A percentile compares a stretch with the other conserved stretches of the same genome.
phyloP scores from a whole-genome alignment of 106 monocot species.

The Alisma plantagoaquatica region DNA sequence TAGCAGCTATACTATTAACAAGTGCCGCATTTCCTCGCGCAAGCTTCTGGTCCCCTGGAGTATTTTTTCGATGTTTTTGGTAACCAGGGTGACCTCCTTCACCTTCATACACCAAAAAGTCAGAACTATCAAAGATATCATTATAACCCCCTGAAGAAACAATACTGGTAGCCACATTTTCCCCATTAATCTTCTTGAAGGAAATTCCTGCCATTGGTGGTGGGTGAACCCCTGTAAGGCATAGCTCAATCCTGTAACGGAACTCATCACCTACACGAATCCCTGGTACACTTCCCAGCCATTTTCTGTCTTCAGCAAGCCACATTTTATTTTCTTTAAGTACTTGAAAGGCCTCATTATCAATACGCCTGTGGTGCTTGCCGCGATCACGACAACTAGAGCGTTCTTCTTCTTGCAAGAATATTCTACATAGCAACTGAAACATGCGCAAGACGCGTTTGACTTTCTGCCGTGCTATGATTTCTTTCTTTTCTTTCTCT shows the following conservation, averaged over 20 bases:
- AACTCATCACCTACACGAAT: slow-evolving; percentile 3
- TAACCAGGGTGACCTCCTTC: background rate
- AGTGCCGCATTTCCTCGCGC: slow-evolving; percentile 2
- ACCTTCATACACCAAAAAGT: slow-evolving; percentile 2
- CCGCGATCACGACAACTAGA: background rate
- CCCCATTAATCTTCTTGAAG: background rate
- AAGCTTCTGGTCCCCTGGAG: background rate
- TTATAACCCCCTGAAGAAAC: background rate
- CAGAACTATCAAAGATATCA: background rate
- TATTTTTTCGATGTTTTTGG: background rate
- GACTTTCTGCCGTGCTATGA: too few relatives aligned
- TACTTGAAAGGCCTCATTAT: background rate
- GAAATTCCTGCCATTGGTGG: background rate
- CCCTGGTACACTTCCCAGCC: background rate
- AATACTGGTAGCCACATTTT: background rate
- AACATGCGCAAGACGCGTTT: background rate
- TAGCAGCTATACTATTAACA: background rate
- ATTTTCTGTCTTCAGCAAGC: background rate
- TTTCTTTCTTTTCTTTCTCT: too few relatives aligned
- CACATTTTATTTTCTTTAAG: background rate
- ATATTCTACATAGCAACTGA: background rate
- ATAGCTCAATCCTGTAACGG: slow-evolving; percentile 3
- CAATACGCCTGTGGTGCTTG: background rate
- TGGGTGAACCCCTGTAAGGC: background rate
- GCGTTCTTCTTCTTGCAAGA: background rate